Base-by-base conservation (phyloP, 768 basidiomycete species). In the Tricholoma terreum region DNA sequence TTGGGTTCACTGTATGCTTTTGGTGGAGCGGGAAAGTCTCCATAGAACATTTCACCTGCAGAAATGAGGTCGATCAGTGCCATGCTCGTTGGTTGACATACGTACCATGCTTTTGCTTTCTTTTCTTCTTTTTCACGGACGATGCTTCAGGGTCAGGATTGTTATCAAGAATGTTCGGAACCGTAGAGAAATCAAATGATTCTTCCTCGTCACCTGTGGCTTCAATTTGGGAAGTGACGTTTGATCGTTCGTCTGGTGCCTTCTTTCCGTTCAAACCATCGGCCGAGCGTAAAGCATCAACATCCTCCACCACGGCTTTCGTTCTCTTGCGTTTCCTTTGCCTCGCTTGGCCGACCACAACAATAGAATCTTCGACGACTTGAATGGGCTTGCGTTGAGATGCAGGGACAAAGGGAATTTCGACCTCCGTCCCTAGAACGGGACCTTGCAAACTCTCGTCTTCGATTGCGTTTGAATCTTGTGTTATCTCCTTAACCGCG, bases 331-430 rank as follows among this genome's bases (percentile, higher is more conserved):
- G 78, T 67, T 89, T 89, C 74, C 84, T 85, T 67, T 80, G 76
- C 52, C 79, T 75, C 17, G 75, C 67, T 65, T 87, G 84, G 6
- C 89, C 89, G 15, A 91, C 88, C 12, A 88, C 79, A 6, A 92
- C 82, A 52, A 93, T 85, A 1, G 82, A 75, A 65, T 90, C 90
- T 45, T 86, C 83, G 31, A 73, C 72, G 30, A 65, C 42, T 35
- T 64, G 61, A 45, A 69, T 67, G 19, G 61, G 67, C 2, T 66
- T 69, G 17, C 92, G 83, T 63, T 85, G 79, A 0, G 82, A 71
- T 1, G 84, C 79, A 48, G 92, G 92, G 8, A 95, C 78, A 61
- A 86, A 95, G 1, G 92, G 85, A 6, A 94, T 82, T 70, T 92
- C 91, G 34, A 84, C 79, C 53, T 84, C 80, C 70, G 77, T 80